phyloP scores from a whole-genome alignment of 2,329 filamentous ascomycete species.

The Aureobasidium vineae region DNA sequence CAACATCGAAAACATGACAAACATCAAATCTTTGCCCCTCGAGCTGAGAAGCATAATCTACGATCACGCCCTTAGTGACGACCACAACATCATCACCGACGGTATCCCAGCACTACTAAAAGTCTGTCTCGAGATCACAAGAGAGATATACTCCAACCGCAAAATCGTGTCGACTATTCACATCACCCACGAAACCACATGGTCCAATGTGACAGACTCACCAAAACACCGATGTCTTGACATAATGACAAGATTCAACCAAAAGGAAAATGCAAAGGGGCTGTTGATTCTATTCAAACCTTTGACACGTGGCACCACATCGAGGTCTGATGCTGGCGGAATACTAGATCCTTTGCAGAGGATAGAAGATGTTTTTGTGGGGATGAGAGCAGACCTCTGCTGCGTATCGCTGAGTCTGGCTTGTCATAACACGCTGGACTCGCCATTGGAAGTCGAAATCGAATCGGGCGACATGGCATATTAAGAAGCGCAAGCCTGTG shows the following conservation, averaged over 20 bases:
- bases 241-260: neutral
- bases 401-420: too few relatives aligned
- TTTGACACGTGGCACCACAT: too few relatives aligned
- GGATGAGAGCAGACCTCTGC: too few relatives aligned
- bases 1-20: neutral
- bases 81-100: neutral
- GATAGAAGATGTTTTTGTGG: too few relatives aligned
- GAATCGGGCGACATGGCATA: too few relatives aligned
- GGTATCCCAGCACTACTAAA: neutral
- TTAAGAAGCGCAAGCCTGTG: too few relatives aligned
- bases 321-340: too few relatives aligned
- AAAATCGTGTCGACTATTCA: neutral
- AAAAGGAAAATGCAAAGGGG: neutral
- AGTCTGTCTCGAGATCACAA: neutral
- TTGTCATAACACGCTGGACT: too few relatives aligned
- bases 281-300: neutral
- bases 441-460: too few relatives aligned
- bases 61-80: neutral
- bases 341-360: too few relatives aligned
- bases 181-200: neutral
- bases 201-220: neutral
- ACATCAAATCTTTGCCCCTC: neutral
- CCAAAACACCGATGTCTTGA: neutral
- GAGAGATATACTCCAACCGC: slow-evolving; percentile 2
- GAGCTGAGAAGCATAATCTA: neutral